A percentile compares a stretch with the other conserved stretches of the same genome.
Conservation (phyloP, 352 stramenopile species). For the Phytophthora idaei region DNA sequence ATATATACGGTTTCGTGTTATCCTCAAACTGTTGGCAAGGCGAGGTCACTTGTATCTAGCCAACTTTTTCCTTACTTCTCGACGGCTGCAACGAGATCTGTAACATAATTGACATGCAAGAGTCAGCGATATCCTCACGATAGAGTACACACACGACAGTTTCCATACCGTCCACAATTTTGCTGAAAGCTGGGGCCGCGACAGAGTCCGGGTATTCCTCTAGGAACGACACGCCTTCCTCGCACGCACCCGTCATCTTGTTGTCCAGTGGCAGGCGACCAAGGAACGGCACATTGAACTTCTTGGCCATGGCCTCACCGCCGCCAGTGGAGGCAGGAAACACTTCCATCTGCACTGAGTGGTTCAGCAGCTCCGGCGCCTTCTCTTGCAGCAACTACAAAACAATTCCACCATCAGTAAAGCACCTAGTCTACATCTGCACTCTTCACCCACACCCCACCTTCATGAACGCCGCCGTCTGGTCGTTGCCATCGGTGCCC, state of each 20-base stretch:
- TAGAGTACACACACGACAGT: slow-evolving; percentile 9
- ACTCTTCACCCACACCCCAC: slow-evolving; percentile 28
- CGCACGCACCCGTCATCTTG: slow-evolving; percentile 96
- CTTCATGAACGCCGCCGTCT: slow-evolving; percentile 68
- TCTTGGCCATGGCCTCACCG: slow-evolving; percentile 94
- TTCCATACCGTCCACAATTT: slow-evolving; percentile 68
- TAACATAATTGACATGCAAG: background rate
- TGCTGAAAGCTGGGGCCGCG: slow-evolving; percentile 69
- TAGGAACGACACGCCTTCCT: slow-evolving; percentile 95
- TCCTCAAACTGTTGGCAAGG: background rate
- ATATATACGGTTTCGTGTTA: slow-evolving; percentile 37
- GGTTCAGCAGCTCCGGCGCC: slow-evolving; percentile 76
- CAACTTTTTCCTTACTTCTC: slow-evolving; percentile 40
- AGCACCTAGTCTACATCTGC: background rate
- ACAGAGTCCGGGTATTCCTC: slow-evolving; percentile 86
- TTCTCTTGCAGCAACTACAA: slow-evolving; percentile 83
- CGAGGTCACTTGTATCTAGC: slow-evolving; percentile 3
- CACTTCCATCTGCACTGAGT: slow-evolving; percentile 87
- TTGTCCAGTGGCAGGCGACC: slow-evolving; percentile 97
- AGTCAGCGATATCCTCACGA: background rate
- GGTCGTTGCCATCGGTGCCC: slow-evolving; percentile 51
- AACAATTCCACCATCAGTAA: slow-evolving; percentile 9
- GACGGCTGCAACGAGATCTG: slow-evolving; percentile 63
- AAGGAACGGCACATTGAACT: slow-evolving; percentile 97
- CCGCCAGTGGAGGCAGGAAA: slow-evolving; percentile 90